Base-by-base conservation (phyloP, 208 protist species). In the Leptomonas pyrrhocoris region DNA sequence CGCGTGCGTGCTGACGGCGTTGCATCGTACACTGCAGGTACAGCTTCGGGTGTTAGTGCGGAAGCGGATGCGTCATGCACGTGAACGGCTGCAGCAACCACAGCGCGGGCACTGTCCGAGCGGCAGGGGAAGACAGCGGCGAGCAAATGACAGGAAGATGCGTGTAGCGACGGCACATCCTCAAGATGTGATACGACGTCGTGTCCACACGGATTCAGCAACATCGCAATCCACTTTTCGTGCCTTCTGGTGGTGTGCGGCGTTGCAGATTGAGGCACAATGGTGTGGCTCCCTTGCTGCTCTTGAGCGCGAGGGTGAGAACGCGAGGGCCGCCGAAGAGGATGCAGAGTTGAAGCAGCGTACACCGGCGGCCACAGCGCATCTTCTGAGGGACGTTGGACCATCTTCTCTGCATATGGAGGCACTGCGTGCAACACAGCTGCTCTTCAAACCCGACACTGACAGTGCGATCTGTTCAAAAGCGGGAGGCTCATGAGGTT, bases 21-120 rank as follows among this genome's bases (percentile, higher is more conserved):
- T 90, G 21, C 77, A 88, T 58, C 68, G 74, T 13, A 84, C 81
- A 2, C 16, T 89, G 54, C 70, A 89, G 51, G 59, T 68, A 1
- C 67, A 81, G 57, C 64, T 89, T 55, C 63, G 79, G 2, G 30
- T 59, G 31, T 55, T 71, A n/a, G 53, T 56, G 18, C 53, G 18
- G 45, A 21, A 27, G 9, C 55, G 74, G 30, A 48, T 50, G 59
- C 50, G 42, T 4, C 51, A 40, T 36, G 27, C 60, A 27, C 46
- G 28, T 13, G 21, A 1, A 4, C 36, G 6, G 55, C 30, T 18
- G 27, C 40, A 36, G 18, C 40, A 34, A 16, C 40, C 11, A 34
- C 57, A 13, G 53, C 53, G 28, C 27, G 5, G 38, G 28, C 25
- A 57, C 25, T 1, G 34, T 4, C n/a, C 12, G 15, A 7, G 8